Conservation (phyloP, 768 basidiomycete genomes). For the Lyophyllum decastes region DNA sequence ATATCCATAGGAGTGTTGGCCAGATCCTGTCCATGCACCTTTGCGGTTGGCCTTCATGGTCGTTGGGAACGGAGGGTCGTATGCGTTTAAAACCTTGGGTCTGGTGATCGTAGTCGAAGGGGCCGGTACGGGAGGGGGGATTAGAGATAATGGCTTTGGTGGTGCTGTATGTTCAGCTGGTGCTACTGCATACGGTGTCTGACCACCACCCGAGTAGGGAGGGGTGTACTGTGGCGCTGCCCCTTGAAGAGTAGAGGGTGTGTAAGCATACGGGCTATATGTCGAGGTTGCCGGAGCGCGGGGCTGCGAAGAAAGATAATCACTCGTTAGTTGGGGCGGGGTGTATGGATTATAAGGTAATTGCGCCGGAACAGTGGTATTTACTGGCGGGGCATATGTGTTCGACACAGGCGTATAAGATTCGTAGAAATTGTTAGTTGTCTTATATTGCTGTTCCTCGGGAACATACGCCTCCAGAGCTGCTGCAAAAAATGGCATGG, state of each 20-base stretch:
- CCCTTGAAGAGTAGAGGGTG: slow-evolving; percentile 14
- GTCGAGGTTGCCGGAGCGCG: slow-evolving; percentile 1
- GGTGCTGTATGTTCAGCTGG: slow-evolving; percentile 3
- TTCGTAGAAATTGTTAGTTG: slow-evolving; percentile 25
- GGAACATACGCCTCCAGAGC: slow-evolving; percentile 11
- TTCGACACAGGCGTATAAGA: slow-evolving; percentile 33
- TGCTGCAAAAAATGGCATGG: slow-evolving; percentile 1
- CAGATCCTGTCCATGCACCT: slow-evolving; percentile 18
- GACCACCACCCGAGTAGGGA: slow-evolving; percentile 14
- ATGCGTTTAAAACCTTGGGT: slow-evolving; percentile 70
- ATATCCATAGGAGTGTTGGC: slow-evolving; percentile 21
- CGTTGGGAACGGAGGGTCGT: slow-evolving; percentile 74
- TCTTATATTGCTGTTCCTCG: slow-evolving; percentile 4
- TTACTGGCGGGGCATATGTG: slow-evolving; percentile 20
- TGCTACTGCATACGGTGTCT: slow-evolving; percentile 8
- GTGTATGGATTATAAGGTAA: slow-evolving; percentile 27
- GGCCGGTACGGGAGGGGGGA: slow-evolving; percentile 34
- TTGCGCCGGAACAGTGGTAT: slow-evolving; percentile 20
- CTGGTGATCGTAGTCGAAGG: slow-evolving; percentile 51
- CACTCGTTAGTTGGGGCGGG: slow-evolving; percentile 15
- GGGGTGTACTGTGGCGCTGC: slow-evolving; percentile 19
- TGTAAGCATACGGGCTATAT: slow-evolving; percentile 20
- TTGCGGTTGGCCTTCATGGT: slow-evolving; percentile 37
- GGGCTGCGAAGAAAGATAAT: slow-evolving; percentile 7
- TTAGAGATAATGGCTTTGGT: slow-evolving; percentile 1